Conservation (phyloP, 208 protist genomes). For the Herpetomonas tarakana region DNA sequence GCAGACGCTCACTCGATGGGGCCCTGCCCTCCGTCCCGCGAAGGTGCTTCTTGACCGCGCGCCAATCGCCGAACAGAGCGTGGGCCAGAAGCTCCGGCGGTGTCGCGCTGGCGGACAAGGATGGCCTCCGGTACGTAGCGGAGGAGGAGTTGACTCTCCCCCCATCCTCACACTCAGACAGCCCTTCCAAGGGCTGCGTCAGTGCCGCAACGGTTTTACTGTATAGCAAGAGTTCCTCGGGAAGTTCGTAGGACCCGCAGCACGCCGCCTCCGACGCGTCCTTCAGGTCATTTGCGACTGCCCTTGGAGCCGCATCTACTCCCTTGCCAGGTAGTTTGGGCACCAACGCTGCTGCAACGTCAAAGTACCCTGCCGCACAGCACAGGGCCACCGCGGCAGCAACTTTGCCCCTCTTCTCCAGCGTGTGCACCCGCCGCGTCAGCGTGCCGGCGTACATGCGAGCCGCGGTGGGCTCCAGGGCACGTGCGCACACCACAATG, state of each 20-base stretch:
- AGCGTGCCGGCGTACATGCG: conserved; percentile 70
- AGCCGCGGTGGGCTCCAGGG: conserved; percentile 21
- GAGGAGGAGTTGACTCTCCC: too few species aligned
- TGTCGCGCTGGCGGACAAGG: not conserved
- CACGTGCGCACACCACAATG: conserved; percentile 21
- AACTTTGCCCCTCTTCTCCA: conserved; percentile 20
- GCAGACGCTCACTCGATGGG: conserved; percentile 18
- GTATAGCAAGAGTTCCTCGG: not conserved
- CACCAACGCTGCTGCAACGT: not conserved
- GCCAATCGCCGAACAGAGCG: conserved; percentile 37
- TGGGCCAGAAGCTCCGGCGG: conserved; percentile 39
- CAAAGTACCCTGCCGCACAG: conserved; percentile 13
- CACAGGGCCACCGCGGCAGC: conserved; percentile 26
- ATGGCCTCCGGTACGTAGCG: too few species aligned
- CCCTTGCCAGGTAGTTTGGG: not conserved
- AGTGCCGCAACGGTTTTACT: not conserved
- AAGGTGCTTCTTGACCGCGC: conserved; percentile 1
- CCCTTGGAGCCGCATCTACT: too few species aligned
- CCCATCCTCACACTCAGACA: too few species aligned
- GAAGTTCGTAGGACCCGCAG: not conserved
- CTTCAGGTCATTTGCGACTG: too few species aligned
- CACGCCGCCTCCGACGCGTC: too few species aligned
- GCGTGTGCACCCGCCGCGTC: conserved; percentile 25
- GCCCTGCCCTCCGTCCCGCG: conserved; percentile 2
- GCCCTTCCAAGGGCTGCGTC: not conserved